A percentile compares a stretch with the other conserved stretches of the same genome.
These are phyloP conservation scores for Malus domestica DNA, from an alignment of 306 rosid genomes.

Conservation along the genomic window ASM211411v1 NC_041790.1:6754501-6755000, in stretches of 20 bases:
- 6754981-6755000: conserved; percentile 90
- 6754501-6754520: not conserved
- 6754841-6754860: conserved; percentile 47
- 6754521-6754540: not conserved
- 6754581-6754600: conserved; percentile 41
- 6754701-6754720: conserved; percentile 46
- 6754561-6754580: conserved; percentile 30
- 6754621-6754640: conserved; percentile 16
- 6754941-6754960: conserved; percentile 48
- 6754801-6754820: conserved; percentile 72
- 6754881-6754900: conserved; percentile 52
- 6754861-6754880: conserved; percentile 49
- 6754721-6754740: conserved; percentile 89
- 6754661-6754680: conserved; percentile 26
- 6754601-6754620: conserved; percentile 31
- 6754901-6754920: conserved; percentile 80
- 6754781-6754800: conserved; percentile 91
- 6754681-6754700: conserved; percentile 34
- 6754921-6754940: conserved; percentile 54
- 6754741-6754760: conserved; percentile 83
- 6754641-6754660: conserved; percentile 32
- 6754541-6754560: conserved; percentile 5
- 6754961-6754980: conserved; percentile 74
- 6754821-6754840: conserved; percentile 52
- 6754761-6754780: conserved; percentile 85